Evolutionary conservation across 805 yeast genomes (phyloP), one percentile per base, ranked within the genome.

Genomic region (Monosporozyma unispora): DNA sequence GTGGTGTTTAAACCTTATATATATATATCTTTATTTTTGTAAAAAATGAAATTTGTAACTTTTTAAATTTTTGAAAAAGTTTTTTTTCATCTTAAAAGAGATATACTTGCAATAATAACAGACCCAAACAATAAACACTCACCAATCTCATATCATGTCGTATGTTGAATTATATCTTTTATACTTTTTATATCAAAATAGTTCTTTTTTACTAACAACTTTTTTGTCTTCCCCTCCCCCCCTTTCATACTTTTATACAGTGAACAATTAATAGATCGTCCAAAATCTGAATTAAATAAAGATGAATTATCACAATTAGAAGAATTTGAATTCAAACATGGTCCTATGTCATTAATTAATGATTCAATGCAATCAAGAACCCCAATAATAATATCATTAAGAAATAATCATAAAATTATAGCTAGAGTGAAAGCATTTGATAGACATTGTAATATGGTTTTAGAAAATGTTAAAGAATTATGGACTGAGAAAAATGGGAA

Each of bases 391-490:
- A 85, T 93, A 52, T 87, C 96, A 19, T 78, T 95, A 52, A 77
- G 99, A 61, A 93, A 93, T 66, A 90, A 91, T 66, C 96, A 90
- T 63, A 93, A 93, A 68, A 74, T 93, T 39, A 77, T 93, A 28
- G 96, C 90, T 1, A 80, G 87, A 56, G 93, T 93, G 46, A 86
- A 86, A 61, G 97, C 98, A 0, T 93, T 89, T 66, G 99, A 93
- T 65, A 81, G 96, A 62, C 99, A 93, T 68, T 84, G 96, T 54
- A 93, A 93, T 67, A 79, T 93, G 85, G 83, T 93, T 9, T 71
- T 93, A 52, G 96, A 87, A 61, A 87, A 89, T 59, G 97, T 91
- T 33, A 88, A 86, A 64, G 99, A 93, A 62, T 72, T 84, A 45
- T 72, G 80, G 57, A 79, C 81, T 47, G 95, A 93, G 5, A 84